Base-by-base conservation (phyloP, 2,329 filamentous ascomycete species). In the Pseudogymnoascus sp. region DNA sequence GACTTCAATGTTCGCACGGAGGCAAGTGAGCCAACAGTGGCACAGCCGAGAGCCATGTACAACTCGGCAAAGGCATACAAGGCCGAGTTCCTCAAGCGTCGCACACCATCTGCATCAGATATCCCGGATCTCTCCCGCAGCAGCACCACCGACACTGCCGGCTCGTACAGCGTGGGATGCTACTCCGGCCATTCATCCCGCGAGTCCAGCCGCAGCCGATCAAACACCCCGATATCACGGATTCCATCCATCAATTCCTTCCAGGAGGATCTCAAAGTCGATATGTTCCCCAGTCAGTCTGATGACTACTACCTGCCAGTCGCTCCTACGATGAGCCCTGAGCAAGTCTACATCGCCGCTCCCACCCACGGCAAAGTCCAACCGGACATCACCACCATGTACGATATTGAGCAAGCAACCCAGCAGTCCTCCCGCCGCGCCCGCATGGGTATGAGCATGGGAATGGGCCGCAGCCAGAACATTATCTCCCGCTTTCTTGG, bases 101-200 rank as follows among this genome's bases (percentile, higher is more conserved):
- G 60, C 60, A 59, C 74, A 53, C 75, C 75, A 10, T 71, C 71
- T 10, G 68, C 71, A 3, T 68, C 68, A n/a, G 73, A 75, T 47
- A 67, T 75, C 21, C 74, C 75, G 8, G 69, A 64, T 59, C 72
- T 76, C 28, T 69, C 69, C 16, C 72, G 72, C 61, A 72, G 70
- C 42, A 3, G 21, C 38, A 74, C 72, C 7, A 63, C 65, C 28
- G 71, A 72, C 59, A 69, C 63, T 23, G 61, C 50, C 64, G 33
- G 42, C 61, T 65, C 67, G 37, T 65, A 68, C 56, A 69, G 67
- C 31, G 65, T 70, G 23, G 65, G 69, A 59, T 72, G 70, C 33
- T 74, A 72, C 23, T 74, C 72, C 1, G 67, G 68, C 21, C 71
- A 72, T 12, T 73, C 73, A 16, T 73, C 73, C 62, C 67, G 70